Evolutionary conservation across 805 yeast genomes (phyloP).

Genomic region (Candida montana): DNA sequence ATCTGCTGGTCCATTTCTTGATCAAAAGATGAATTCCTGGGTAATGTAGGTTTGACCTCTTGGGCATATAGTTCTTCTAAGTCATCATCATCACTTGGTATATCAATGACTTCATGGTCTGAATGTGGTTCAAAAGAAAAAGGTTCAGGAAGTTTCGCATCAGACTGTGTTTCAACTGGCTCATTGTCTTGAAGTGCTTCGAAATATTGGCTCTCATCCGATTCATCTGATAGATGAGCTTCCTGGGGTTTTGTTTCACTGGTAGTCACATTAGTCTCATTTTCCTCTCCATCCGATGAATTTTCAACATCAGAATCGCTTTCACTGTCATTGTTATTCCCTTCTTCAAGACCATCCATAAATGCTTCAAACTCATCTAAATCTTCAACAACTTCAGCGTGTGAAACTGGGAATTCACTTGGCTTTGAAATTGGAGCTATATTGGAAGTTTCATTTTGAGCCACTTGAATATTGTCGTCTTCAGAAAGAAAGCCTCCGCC

Average conservation of each 20-base stretch:
- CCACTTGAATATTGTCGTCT: too few species aligned
- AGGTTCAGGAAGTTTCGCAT: too few species aligned
- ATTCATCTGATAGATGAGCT: too few species aligned
- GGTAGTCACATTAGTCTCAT: constrained; percentile 25
- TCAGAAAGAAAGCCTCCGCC: neutral
- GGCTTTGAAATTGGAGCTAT: too few species aligned
- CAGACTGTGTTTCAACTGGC: too few species aligned
- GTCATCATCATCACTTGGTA: neutral
- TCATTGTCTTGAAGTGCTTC: too few species aligned
- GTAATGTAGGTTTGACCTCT: neutral
- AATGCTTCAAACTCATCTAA: constrained; percentile 23
- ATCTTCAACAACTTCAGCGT: constrained; percentile 7
- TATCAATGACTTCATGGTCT: neutral
- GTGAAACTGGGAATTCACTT: too few species aligned
- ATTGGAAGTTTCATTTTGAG: too few species aligned
- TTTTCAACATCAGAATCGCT: neutral
- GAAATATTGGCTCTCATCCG: neutral
- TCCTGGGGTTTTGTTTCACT: too few species aligned
- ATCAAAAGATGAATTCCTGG: constrained; percentile 2
- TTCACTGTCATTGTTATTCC: constrained; percentile 6
- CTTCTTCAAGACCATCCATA: constrained; percentile 16
- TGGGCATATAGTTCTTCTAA: too few species aligned
- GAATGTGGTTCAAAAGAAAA: too few species aligned
- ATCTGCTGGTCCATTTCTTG: constrained; percentile 8
- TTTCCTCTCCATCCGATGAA: constrained; percentile 1